Evolutionary conservation across 306 rosid species (phyloP), one percentile per base, ranked within the genome.

Genomic region (Spatholobus suberectus): DNA sequence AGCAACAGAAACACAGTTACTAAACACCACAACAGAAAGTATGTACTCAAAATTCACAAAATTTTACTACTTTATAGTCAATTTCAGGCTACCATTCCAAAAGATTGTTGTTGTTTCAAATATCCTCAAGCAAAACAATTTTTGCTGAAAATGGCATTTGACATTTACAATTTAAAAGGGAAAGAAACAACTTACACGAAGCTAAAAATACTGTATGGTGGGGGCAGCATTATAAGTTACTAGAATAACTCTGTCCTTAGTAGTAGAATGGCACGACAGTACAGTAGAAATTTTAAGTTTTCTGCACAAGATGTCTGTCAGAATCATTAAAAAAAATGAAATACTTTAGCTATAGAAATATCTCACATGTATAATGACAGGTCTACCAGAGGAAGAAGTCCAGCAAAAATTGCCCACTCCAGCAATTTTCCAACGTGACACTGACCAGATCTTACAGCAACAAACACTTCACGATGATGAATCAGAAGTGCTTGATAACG

Each of bases 281-380:
- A 23, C 0, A 6, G 63, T 12, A 57, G 15, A 57, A 57, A 2
- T 21, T 57, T 21, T 9, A 57, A 23, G 11, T 57, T 57, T 57
- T 10, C 6, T 3, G 6, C 2, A 57, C 5, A 20, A 12, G 34
- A 24, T 24, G 2, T 59, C 37, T 3, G 15, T 29, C 8, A 61
- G 40, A 61, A 61, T 61, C 8, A 11, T 35, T 6, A 21, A 8
- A 26, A 12, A 62, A 1, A 23, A 23, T 0, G 0, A 2, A 61
- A 12, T 15, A 35, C 14, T 32, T 32, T 65, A 32, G 24, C 70
- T 7, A 34, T 3, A 15, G 26, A 65, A 65, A 34, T 7, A 34
- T 41, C 57, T 38, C 41, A 41, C 29, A 26, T 69, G 57, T 41
- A 49, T 21, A 38, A 79, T 70, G 47, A 70, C 46, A 80, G 83